Evolutionary conservation across 1,284 basidiomycete species (phyloP), one percentile per base, ranked within the genome.

Genomic region (Ceratobasidium sp.): DNA sequence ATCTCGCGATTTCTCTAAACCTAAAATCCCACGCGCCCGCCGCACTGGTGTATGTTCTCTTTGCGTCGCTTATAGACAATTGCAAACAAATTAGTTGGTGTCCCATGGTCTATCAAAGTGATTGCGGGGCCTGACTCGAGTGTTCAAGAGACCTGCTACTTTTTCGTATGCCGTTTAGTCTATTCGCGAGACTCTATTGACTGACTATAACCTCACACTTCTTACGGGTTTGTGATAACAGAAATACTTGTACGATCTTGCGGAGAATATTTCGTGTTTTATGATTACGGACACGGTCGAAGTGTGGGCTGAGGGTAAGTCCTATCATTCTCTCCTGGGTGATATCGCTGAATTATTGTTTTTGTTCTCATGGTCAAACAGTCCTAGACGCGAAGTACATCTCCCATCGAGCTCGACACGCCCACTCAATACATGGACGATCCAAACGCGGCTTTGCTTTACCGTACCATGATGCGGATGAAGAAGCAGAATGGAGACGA

Each of bases 381-480:
- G 69, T 60, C 17, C 69, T 72, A 41, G 69, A 72, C 29, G 51
- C 69, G 2, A 72, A 72, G n/a, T 29, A 72, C 19, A 72, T 56
- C 9, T 72, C 69, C 22, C 69, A 72, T 31, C 33, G 69, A 51
- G 69, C 69, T 2, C 56, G 69, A 41, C 69, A 72, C 29, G 54
- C 57, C 22, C 69, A 72, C 47, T 60, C 69, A 1, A 31, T 56
- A 6, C 69, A 47, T 29, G 69, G 45, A 17, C 24, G 29, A 19
- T 6, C 45, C 8, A 72, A 60, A 62, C 69, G 69, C 0, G 69
- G 69, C 2, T 72, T 72, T 31, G 69, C 69, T 2, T n/a, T 72
- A 9, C 69, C 69, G 9, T 72, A 72, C 31, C 69, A 72, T 24
- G 69, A 72, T n/a, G 69, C 41, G 1, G 69, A 72, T 47, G 69